phyloP scores from a whole-genome alignment of 441 rosid genomes.

The Cnidoscolus chayamansa region DNA sequence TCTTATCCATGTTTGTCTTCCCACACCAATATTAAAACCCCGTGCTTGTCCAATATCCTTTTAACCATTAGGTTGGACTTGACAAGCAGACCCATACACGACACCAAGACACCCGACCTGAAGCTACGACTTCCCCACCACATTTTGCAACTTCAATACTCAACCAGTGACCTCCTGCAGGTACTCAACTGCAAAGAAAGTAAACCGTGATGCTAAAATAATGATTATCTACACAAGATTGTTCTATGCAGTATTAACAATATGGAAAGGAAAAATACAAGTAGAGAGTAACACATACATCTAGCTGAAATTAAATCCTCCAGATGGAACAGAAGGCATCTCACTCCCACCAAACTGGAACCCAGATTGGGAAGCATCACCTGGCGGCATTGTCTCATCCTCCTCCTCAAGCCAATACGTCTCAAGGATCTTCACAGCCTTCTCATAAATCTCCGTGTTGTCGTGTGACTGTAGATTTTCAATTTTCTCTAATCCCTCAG shows the following conservation, averaged over 20 bases:
- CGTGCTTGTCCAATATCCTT: constrained; percentile 15
- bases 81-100: constrained; percentile 29
- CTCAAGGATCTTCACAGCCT: constrained; percentile 77
- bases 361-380: constrained; percentile 51
- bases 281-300: constrained; percentile 12
- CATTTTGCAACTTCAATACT: constrained; percentile 21
- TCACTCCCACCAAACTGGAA: constrained; percentile 64
- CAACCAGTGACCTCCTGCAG: constrained; percentile 31
- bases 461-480: constrained; percentile 77
- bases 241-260: no score
- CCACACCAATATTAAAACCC: constrained; percentile 11
- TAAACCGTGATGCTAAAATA: background rate
- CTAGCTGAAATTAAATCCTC: constrained; percentile 83
- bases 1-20: constrained; percentile 8
- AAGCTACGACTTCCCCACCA: constrained; percentile 25
- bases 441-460: constrained; percentile 67
- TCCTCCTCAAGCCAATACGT: constrained; percentile 85
- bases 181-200: background rate
- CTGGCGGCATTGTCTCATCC: constrained; percentile 64
- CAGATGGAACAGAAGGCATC: constrained; percentile 56
- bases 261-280: background rate
- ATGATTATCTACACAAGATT: background rate
- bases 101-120: constrained; percentile 30
- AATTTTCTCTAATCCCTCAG: constrained; percentile 73
- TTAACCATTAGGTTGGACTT: constrained; percentile 24